These are phyloP conservation scores for Hortaea werneckii DNA, from an alignment of 2,329 filamentous ascomycete species.

Conservation along the genomic window DNA sequence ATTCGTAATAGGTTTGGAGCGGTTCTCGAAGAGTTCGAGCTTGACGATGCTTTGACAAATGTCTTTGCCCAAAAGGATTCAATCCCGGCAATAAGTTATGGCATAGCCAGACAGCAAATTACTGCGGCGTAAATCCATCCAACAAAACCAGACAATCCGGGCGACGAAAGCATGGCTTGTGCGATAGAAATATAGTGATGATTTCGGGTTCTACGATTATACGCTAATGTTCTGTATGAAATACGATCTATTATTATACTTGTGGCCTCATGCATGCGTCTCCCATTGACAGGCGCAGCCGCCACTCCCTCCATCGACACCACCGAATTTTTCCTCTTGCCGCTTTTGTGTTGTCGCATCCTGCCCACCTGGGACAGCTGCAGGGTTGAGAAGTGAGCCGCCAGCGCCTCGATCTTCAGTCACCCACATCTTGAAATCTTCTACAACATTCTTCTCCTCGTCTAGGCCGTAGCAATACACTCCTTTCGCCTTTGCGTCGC, in stretches of 20 bases:
- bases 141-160: neutral
- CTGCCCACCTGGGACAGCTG: conserved; percentile 32
- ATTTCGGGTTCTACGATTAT: too few relatives aligned
- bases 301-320: conserved; percentile 50
- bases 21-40: conserved; percentile 62
- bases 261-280: conserved; percentile 17
- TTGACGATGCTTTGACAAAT: conserved; percentile 65
- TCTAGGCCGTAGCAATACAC: conserved; percentile 52
- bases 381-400: conserved; percentile 42
- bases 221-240: too few relatives aligned
- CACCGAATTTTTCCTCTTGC: conserved; percentile 23
- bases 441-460: conserved; percentile 33
- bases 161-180: too few relatives aligned
- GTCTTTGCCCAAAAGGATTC: conserved; percentile 50
- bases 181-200: too few relatives aligned
- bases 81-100: neutral
- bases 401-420: conserved; percentile 44
- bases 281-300: conserved; percentile 52
- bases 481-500: conserved; percentile 42
- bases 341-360: conserved; percentile 3
- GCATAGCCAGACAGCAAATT: neutral
- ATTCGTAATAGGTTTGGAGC: conserved; percentile 47
- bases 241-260: too few relatives aligned
- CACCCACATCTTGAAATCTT: conserved; percentile 36
- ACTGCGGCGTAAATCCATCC: neutral